phyloP scores from a whole-genome alignment of 2,329 filamentous ascomycete genomes.

The Claviceps monticola region DNA sequence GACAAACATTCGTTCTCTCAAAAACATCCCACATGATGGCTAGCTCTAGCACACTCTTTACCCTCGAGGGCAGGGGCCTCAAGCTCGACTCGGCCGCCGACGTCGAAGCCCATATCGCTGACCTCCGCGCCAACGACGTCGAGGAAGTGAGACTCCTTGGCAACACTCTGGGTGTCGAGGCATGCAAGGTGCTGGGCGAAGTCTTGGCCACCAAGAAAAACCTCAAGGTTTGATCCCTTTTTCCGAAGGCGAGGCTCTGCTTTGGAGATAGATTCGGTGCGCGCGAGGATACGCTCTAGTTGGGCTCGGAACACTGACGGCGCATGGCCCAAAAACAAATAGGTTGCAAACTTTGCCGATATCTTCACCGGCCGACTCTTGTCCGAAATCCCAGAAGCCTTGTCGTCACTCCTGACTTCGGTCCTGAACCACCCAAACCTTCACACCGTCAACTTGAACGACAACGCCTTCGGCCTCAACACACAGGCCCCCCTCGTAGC shows the following conservation, averaged over 20 bases:
- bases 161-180: constrained; percentile 84
- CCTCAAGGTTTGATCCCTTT: constrained; percentile 44
- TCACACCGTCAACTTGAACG: constrained; percentile 86
- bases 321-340: neutral
- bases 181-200: constrained; percentile 72
- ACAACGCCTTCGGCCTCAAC: constrained; percentile 96
- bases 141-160: constrained; percentile 79
- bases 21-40: constrained; percentile 12
- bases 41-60: constrained; percentile 53
- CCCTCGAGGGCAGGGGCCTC: constrained; percentile 78
- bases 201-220: constrained; percentile 74
- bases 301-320: neutral
- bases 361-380: constrained; percentile 94
- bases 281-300: no score
- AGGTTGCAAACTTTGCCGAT: constrained; percentile 82
- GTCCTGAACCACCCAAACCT: constrained; percentile 77
- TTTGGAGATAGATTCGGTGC: no score
- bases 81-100: constrained; percentile 86
- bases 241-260: neutral
- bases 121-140: constrained; percentile 58
- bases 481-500: constrained; percentile 84
- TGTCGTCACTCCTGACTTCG: constrained; percentile 72
- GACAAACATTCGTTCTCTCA: constrained; percentile 1
- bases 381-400: constrained; percentile 82
- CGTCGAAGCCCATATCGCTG: constrained; percentile 69